Evolutionary conservation across 208 protist species (phyloP), one percentile per base, ranked within the genome.

Genomic region (Trypanosomatidae sp.): DNA sequence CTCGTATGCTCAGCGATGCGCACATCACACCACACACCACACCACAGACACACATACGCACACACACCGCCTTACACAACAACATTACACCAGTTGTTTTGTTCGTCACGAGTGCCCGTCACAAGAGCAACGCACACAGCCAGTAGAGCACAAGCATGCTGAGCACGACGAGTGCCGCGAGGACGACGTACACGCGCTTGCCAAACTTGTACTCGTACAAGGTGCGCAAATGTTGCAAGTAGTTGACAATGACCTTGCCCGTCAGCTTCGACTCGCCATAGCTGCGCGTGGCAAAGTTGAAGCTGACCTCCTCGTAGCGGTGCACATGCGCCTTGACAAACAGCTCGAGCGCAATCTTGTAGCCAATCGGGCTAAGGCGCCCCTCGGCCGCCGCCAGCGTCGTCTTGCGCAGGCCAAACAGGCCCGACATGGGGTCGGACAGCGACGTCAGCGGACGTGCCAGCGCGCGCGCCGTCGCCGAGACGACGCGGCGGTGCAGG

Each of bases 351-450:
- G 83, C 90, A 52, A 96, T 95, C 51, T 96, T 96, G 72, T 90
- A 96, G 4, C 90, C 90, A 42, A 94, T 88, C 13, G 90, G 71
- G 53, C 75, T 92, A 35, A 95, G 43, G 20, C 48, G 49, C 10
- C 26, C 13, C 6, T 55, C 33, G 16, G 73, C 80, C 10, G 50
- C 45, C 48, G 56, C 40, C 56, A 92, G 85, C 11, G 71, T 66
- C 6, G 60, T 53, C 21, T 68, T 64, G 8, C 76, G 79, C 6
- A 96, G 30, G 10, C 69, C 80, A 53, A 96, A 96, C 48, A 96
- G 92, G 24, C 90, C 90, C 22, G 85, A 91, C 90, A 96, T 96
- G 7, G 90, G 90, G 37, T 96, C 90, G 19, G 77, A 88, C 13
- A 90, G 76, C 3, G 79, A 56, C 1, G 82, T 91, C 4, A 96